These are phyloP conservation scores for Blastobotrys apis DNA, from an alignment of 1,139 yeast species.

Conservation along the genomic window DNA sequence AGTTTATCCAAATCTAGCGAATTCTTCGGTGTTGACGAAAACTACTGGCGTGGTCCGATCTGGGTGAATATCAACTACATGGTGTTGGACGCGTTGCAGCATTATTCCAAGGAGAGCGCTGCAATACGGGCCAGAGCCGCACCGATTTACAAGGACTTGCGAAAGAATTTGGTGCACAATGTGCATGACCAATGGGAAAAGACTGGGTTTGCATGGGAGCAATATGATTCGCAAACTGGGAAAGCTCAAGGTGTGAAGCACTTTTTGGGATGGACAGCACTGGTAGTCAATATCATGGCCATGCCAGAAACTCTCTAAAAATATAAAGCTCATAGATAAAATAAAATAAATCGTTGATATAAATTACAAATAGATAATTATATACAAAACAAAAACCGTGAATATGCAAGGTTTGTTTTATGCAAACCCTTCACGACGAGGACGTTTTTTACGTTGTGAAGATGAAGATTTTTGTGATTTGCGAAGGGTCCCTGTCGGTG, in stretches of 20 bases:
- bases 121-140: slow-evolving; percentile 40
- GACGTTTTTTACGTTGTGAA: too few relatives aligned
- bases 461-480: too few relatives aligned
- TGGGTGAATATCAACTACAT: slow-evolving; percentile 92
- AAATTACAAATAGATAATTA: neutral
- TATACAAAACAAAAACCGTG: neutral
- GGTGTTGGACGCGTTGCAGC: slow-evolving; percentile 61
- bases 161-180: slow-evolving; percentile 64
- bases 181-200: slow-evolving; percentile 61
- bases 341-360: too few relatives aligned
- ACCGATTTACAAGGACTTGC: slow-evolving; percentile 52
- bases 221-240: slow-evolving; percentile 77
- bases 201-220: slow-evolving; percentile 89
- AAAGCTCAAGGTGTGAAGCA: slow-evolving; percentile 77
- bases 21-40: slow-evolving; percentile 70
- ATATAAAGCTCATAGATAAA: neutral
- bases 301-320: slow-evolving; percentile 50
- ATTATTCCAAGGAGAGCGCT: slow-evolving; percentile 41
- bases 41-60: slow-evolving; percentile 94
- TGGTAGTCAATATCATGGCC: slow-evolving; percentile 74
- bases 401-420: slow-evolving; percentile 4
- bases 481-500: too few relatives aligned
- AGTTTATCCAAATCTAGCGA: slow-evolving; percentile 69
- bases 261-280: slow-evolving; percentile 91
- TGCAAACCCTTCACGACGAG: slow-evolving; percentile 23